Conservation (phyloP, 2,329 filamentous ascomycete genomes). For the Aspergillus floridensis region DNA sequence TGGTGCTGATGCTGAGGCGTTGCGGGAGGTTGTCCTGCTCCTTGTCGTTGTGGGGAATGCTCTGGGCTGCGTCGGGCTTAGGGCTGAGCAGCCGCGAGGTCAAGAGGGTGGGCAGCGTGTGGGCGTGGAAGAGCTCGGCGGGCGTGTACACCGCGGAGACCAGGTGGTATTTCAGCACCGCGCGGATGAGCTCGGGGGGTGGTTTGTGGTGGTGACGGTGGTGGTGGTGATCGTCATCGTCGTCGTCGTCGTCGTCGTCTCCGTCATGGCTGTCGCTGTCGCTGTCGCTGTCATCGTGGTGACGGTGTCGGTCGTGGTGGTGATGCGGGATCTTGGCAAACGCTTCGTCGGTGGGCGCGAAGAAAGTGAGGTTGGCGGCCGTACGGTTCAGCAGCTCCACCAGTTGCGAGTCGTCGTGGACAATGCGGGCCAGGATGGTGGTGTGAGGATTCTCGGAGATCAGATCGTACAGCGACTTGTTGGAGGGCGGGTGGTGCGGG, state of each 20-base stretch:
- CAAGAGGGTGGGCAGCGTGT: conserved; percentile 72
- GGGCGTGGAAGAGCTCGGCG: conserved; percentile 61
- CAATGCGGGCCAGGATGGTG: conserved; percentile 70
- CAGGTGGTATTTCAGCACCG: conserved; percentile 72
- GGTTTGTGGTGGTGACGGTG: conserved; percentile 48
- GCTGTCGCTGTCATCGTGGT: neutral
- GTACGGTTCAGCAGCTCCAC: conserved; percentile 73
- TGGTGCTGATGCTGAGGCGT: conserved; percentile 67
- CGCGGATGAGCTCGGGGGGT: conserved; percentile 67
- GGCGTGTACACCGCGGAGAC: conserved; percentile 65
- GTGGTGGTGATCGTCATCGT: neutral
- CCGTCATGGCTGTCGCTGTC: neutral
- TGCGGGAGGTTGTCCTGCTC: conserved; percentile 56
- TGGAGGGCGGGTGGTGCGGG: conserved; percentile 46
- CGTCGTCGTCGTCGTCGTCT: neutral
- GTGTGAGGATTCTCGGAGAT: conserved; percentile 75
- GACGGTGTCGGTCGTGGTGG: conserved; percentile 26
- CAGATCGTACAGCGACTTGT: conserved; percentile 75
- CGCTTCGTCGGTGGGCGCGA: conserved; percentile 73
- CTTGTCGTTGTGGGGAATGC: neutral
- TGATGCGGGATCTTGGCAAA: conserved; percentile 63
- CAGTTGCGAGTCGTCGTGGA: conserved; percentile 69
- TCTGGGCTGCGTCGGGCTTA: too few species aligned
- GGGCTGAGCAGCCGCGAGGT: conserved; percentile 57
- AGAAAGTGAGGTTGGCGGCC: conserved; percentile 71